These are phyloP conservation scores for Heliocybe sulcata DNA, from an alignment of 1,284 basidiomycete species.

Conservation along the genomic window DNA sequence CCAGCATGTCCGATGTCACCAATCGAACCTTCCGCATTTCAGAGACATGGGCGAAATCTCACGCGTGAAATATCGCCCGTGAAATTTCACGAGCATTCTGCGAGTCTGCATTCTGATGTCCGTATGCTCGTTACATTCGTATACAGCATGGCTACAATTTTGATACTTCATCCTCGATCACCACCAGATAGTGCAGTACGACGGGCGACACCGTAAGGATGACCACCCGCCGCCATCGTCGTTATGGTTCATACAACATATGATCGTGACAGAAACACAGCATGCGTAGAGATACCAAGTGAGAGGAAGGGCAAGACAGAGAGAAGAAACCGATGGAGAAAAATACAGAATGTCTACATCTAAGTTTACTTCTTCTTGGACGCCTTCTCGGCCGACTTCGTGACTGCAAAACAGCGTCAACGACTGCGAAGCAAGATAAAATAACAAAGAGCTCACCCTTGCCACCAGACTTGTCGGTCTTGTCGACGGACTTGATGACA, in stretches of 20 bases:
- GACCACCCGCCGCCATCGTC: slow-evolving; percentile 22
- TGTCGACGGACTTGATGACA: slow-evolving; percentile 95
- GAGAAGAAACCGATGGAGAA: slow-evolving; percentile 34
- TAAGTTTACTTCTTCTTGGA: slow-evolving; percentile 91
- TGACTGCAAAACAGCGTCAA: slow-evolving; percentile 44
- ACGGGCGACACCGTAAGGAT: slow-evolving; percentile 10
- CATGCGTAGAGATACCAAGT: slow-evolving; percentile 36
- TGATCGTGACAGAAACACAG: slow-evolving; percentile 24
- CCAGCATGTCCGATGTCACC: too few relatives aligned
- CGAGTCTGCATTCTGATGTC: background rate
- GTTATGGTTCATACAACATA: slow-evolving; percentile 46
- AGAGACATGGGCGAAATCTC: too few relatives aligned
- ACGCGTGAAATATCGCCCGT: too few relatives aligned
- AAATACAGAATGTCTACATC: slow-evolving; percentile 47
- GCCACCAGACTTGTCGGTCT: slow-evolving; percentile 81
- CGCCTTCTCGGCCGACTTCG: slow-evolving; percentile 95
- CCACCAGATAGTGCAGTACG: slow-evolving; percentile 13
- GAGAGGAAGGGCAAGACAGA: slow-evolving; percentile 23
- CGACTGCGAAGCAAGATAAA: slow-evolving; percentile 6
- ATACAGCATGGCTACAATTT: slow-evolving; percentile 1
- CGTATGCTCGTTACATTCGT: background rate
- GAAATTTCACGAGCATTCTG: too few relatives aligned
- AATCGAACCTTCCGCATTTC: too few relatives aligned
- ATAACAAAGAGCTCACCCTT: slow-evolving; percentile 52
- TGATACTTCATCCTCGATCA: slow-evolving; percentile 13